phyloP scores from a whole-genome alignment of 371 early-diverging fungal species.

The Actinomortierella wolfii region DNA sequence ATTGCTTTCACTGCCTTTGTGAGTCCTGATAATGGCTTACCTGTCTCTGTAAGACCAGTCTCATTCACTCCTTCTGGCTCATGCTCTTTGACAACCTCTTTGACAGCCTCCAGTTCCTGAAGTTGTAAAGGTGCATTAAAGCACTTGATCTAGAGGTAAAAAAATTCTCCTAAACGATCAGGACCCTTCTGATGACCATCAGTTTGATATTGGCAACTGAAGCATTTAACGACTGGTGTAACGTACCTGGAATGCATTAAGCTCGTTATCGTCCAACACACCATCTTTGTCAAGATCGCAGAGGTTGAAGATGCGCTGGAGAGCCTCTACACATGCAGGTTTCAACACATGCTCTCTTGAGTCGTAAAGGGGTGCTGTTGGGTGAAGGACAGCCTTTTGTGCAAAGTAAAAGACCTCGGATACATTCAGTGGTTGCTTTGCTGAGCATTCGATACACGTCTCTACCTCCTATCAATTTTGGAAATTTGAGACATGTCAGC shows the following conservation, averaged over 20 bases:
- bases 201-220: too few species aligned
- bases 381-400: conserved; percentile 96
- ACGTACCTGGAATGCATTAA: conserved; percentile 93
- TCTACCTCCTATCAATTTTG: conserved; percentile 84
- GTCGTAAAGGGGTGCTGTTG: conserved; percentile 95
- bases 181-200: too few species aligned
- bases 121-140: conserved; percentile 93
- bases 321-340: conserved; percentile 87
- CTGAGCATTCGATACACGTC: conserved; percentile 96
- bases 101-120: conserved; percentile 94
- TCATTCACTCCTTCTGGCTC: conserved; percentile 87
- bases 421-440: conserved; percentile 92
- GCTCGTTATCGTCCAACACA: conserved; percentile 86
- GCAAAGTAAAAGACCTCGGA: conserved; percentile 99
- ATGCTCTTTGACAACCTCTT: conserved; percentile 88
- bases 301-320: conserved; percentile 90
- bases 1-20: too few species aligned
- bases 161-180: not conserved
- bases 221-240: too few species aligned
- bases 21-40: conserved; percentile 23
- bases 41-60: conserved; percentile 81
- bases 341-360: conserved; percentile 91
- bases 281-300: conserved; percentile 95
- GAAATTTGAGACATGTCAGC: conserved; percentile 8
- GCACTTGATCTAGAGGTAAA: conserved; percentile 76